These are phyloP conservation scores for Annulohypoxylon stygium DNA, from an alignment of 495 filamentous ascomycete genomes.

Conservation along the genomic window DNA sequence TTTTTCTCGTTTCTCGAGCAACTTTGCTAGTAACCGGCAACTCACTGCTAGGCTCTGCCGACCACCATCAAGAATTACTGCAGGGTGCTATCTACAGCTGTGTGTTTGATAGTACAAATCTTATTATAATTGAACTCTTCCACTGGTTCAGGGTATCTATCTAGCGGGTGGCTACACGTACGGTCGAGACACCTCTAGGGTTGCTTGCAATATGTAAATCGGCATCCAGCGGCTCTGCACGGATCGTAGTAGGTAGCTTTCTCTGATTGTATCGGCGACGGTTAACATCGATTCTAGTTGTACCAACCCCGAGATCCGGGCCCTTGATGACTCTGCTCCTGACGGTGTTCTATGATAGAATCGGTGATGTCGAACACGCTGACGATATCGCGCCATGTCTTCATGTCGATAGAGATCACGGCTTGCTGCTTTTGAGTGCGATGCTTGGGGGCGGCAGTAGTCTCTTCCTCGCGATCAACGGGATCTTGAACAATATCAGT, in stretches of 20 bases:
- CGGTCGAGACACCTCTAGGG: not conserved
- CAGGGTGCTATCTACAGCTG: not conserved
- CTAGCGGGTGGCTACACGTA: not conserved
- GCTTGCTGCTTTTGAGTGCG: conserved; percentile 79
- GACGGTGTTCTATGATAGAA: conserved; percentile 86
- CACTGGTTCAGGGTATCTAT: conserved; percentile 13
- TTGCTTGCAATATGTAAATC: not conserved
- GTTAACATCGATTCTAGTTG: conserved; percentile 56
- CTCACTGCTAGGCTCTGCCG: not conserved
- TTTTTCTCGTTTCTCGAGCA: not conserved
- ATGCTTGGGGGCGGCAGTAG: conserved; percentile 47
- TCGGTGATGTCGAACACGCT: conserved; percentile 78
- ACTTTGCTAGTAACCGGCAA: not conserved
- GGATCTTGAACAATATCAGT: conserved; percentile 35
- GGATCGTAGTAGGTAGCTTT: not conserved
- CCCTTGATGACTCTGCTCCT: conserved; percentile 66
- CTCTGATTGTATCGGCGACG: not conserved
- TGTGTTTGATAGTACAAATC: conserved; percentile 8
- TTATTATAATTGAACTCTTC: not conserved
- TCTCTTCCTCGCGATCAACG: conserved; percentile 46
- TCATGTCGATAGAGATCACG: conserved; percentile 85
- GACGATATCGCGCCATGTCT: conserved; percentile 82
- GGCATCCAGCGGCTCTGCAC: not conserved
- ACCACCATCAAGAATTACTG: not conserved
- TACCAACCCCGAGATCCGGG: conserved; percentile 82